Evolutionary conservation across 306 rosid species (phyloP).

Genomic region (Prunus mume): DNA sequence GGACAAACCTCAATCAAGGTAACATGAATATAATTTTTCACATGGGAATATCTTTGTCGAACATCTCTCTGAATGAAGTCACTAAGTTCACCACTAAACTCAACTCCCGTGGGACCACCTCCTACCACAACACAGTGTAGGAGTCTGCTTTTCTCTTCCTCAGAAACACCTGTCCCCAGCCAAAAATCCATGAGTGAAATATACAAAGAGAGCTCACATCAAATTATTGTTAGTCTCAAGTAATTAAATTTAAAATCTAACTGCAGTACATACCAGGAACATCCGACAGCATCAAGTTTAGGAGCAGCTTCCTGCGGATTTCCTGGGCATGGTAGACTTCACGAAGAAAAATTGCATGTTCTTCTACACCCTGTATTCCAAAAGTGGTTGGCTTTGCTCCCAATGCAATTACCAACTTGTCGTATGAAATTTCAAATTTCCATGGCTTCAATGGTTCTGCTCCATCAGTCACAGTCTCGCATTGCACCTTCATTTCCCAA

Average conservation of each 20-base stretch:
- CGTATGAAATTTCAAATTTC: slow-evolving; percentile 77
- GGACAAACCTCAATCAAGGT: slow-evolving; percentile 87
- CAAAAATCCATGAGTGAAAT: slow-evolving; percentile 20
- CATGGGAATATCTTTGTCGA: slow-evolving; percentile 78
- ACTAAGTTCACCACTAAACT: slow-evolving; percentile 98
- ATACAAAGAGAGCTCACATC: slow-evolving; percentile 2
- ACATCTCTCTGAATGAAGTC: slow-evolving; percentile 90
- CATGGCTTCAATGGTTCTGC: slow-evolving; percentile 58
- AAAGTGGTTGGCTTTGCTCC: slow-evolving; percentile 84
- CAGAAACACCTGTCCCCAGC: slow-evolving; percentile 58
- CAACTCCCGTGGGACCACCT: slow-evolving; percentile 99
- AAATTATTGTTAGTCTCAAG: not conserved
- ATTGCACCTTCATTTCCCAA: slow-evolving; percentile 66
- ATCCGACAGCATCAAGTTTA: slow-evolving; percentile 85
- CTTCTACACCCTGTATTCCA: slow-evolving; percentile 84
- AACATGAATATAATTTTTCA: slow-evolving; percentile 81
- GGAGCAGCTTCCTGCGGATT: slow-evolving; percentile 89
- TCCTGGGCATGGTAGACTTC: slow-evolving; percentile 97
- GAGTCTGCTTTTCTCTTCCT: slow-evolving; percentile 75
- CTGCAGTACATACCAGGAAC: slow-evolving; percentile 66
- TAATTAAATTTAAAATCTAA: not conserved
- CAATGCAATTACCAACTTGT: slow-evolving; percentile 78
- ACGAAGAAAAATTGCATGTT: slow-evolving; percentile 86
- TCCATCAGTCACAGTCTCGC: slow-evolving; percentile 76
- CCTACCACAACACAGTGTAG: slow-evolving; percentile 96